These are phyloP conservation scores for Pythium periplocum DNA, from an alignment of 352 stramenopile species.

Conservation along the genomic window DNA sequence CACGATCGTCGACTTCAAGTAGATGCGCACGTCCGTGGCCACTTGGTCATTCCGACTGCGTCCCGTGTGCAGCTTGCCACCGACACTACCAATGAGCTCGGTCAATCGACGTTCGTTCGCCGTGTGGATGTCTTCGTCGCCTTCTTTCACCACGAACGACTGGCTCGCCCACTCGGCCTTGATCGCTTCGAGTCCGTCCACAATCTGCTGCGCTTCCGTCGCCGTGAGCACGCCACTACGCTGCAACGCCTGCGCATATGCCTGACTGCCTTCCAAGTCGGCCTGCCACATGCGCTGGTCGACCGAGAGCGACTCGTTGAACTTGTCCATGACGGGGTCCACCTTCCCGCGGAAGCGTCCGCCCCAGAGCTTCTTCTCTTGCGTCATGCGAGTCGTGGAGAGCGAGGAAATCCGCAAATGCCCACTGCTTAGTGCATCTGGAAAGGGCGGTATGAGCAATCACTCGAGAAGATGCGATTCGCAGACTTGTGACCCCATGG, in stretches of 20 bases:
- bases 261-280: constrained; percentile 94
- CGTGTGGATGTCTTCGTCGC: constrained; percentile 99
- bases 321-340: constrained; percentile 97
- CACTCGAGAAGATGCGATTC: constrained; percentile 8
- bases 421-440: background rate
- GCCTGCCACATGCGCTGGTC: constrained; percentile 97
- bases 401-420: background rate
- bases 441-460: constrained; percentile 8
- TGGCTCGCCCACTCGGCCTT: constrained; percentile 83
- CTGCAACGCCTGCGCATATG: constrained; percentile 90
- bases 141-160: constrained; percentile 85
- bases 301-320: constrained; percentile 97
- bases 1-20: constrained; percentile 81
- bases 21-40: constrained; percentile 96
- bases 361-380: constrained; percentile 85
- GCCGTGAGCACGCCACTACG: constrained; percentile 92
- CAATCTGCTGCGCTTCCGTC: constrained; percentile 82
- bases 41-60: constrained; percentile 98
- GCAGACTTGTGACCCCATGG: constrained; percentile 1
- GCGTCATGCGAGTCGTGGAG: constrained; percentile 17
- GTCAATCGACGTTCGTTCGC: constrained; percentile 98
- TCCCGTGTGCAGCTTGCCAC: constrained; percentile 97
- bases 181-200: constrained; percentile 84
- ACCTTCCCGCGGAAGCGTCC: constrained; percentile 94
- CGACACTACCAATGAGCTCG: constrained; percentile 95